phyloP scores from a whole-genome alignment of 495 filamentous ascomycete species.

The Penicillium cataractarum region DNA sequence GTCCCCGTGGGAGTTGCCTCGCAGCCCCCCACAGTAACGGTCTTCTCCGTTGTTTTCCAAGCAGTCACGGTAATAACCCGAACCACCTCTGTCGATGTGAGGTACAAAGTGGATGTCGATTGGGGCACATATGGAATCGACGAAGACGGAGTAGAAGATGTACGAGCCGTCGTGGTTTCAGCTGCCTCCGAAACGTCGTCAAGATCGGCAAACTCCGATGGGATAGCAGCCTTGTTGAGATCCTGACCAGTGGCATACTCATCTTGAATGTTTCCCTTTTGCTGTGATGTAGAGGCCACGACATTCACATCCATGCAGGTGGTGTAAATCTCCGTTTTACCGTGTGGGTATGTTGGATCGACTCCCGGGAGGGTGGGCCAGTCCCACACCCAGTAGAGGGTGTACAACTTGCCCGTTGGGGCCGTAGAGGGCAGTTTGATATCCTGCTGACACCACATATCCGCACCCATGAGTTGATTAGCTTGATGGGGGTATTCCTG shows the following conservation, averaged over 20 bases:
- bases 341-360: constrained; percentile 51
- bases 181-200: background rate
- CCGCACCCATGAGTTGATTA: constrained; percentile 47
- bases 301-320: constrained; percentile 80
- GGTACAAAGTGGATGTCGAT: background rate
- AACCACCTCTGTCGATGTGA: constrained; percentile 2
- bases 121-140: background rate
- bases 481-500: constrained; percentile 49
- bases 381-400: constrained; percentile 92
- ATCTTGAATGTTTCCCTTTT: constrained; percentile 4
- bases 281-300: constrained; percentile 31
- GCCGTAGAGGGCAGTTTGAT: constrained; percentile 65
- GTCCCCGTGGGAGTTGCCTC: background rate
- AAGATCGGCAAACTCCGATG: constrained; percentile 36
- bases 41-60: constrained; percentile 21
- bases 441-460: constrained; percentile 79
- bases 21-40: constrained; percentile 13
- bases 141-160: background rate
- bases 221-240: constrained; percentile 43
- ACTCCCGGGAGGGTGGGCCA: constrained; percentile 65
- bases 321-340: constrained; percentile 75
- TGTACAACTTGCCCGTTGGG: constrained; percentile 58
- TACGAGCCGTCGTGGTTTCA: background rate
- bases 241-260: constrained; percentile 38
- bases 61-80: constrained; percentile 28